Base-by-base conservation (phyloP, 371 early-diverging fungal species). In the Mortierella sp. region DNA sequence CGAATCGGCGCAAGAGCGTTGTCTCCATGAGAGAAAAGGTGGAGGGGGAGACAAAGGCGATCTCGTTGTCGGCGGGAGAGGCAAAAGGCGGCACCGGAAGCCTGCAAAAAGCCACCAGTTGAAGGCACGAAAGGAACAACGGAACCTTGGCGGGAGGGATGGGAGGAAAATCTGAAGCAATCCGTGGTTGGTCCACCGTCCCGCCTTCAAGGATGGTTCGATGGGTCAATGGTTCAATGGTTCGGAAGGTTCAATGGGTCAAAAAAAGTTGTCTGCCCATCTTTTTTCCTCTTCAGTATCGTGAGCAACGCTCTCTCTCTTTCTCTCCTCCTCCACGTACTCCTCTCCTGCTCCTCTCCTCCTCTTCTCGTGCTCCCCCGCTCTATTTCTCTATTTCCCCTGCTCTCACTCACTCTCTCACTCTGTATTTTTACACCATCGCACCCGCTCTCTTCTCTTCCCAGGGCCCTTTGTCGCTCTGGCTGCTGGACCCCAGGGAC, bases 1-100 rank as follows among this genome's bases (percentile, higher is more conserved):
- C 54, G 61, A 67, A 60, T 60, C 61, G 53, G 30, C 50, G 48
- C 6, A 54, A 21, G 16, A 66, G 28, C 10, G 21, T 9, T 39
- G 45, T 2, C 41, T 59, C 52, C 49, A 57, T 64, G 34, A 39
- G n/a, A n/a, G n/a, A n/a, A n/a, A n/a, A n/a, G n/a, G n/a, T n/a
- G 8, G 39, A 39, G 45, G 3, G 19, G 5, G 9, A 43, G 16
- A 5, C 45, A 16, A 26, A 21, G 21, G 38, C 1, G 5, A 21
- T 31, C 3, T 18, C 4, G 34, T 16, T 46, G 2, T 4, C 23
- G 31, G 31, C 18, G 39, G 31, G 4, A 1, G 45, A 48, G 26
- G 6, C 7, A 43, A 45, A 43, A 49, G 18, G 21, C 10, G 34
- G 34, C 7, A 34, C 34, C 4, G 34, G 34, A 10, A 10, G 4